phyloP scores from a whole-genome alignment of 164 flowering plant genomes.

The Chloranthus sessilifolius region DNA sequence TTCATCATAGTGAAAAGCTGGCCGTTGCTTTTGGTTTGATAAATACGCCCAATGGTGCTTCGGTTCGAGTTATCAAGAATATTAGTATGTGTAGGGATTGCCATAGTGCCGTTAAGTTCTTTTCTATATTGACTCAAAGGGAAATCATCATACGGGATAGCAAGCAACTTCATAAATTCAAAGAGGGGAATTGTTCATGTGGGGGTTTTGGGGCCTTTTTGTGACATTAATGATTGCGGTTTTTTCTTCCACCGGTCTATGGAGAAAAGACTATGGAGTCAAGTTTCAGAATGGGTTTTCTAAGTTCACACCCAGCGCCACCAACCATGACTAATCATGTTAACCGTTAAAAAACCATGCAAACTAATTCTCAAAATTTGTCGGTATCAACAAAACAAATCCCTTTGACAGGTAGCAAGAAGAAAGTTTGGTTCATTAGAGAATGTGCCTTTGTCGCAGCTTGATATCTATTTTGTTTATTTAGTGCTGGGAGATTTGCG shows the following conservation, averaged over 20 bases:
- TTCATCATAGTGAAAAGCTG: slow-evolving; percentile 73
- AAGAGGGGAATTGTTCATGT: slow-evolving; percentile 65
- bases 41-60: slow-evolving; percentile 32
- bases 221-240: background rate
- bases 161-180: slow-evolving; percentile 67
- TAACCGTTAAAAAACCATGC: too few species aligned
- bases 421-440: too few species aligned
- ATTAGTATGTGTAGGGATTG: slow-evolving; percentile 65
- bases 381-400: too few species aligned
- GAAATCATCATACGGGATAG: slow-evolving; percentile 70
- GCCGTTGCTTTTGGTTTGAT: slow-evolving; percentile 72
- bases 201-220: slow-evolving; percentile 45
- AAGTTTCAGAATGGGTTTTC: too few species aligned
- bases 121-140: slow-evolving; percentile 44
- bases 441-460: too few species aligned
- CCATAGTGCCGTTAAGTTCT: slow-evolving; percentile 50
- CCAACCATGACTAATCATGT: too few species aligned
- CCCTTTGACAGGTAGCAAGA: too few species aligned
- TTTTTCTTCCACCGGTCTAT: slow-evolving; percentile 3
- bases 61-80: slow-evolving; percentile 58
- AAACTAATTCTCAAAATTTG: too few species aligned
- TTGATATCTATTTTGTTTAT: too few species aligned
- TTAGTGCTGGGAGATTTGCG: too few species aligned
- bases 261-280: background rate
- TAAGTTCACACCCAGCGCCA: too few species aligned